Percentiles rank a stretch among this genome's conserved stretches.
Conservation (phyloP, 257 asterid species). For the Striga asiatica region DNA sequence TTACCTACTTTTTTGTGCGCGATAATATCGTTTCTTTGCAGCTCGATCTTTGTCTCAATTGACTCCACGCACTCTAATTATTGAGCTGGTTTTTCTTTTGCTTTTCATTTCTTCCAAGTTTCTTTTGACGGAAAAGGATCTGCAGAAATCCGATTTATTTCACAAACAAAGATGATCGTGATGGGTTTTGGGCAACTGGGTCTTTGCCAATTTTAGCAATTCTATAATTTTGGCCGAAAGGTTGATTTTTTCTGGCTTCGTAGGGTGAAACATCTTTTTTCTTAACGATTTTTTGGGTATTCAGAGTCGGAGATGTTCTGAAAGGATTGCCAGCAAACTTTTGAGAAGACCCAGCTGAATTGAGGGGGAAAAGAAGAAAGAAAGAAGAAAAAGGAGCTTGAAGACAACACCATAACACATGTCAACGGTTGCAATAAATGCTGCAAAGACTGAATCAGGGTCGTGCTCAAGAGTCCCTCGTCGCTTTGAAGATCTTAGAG, state of each 20-base stretch:
- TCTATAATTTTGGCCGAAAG: background rate
- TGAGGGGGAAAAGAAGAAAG: background rate
- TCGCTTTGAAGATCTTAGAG: slow-evolving; percentile 62
- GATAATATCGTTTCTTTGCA: background rate
- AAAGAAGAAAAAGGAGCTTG: background rate
- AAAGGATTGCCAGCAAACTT: no score
- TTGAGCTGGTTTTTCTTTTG: background rate
- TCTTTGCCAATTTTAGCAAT: slow-evolving; percentile 3
- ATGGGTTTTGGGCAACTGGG: slow-evolving; percentile 7
- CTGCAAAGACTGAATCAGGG: slow-evolving; percentile 25
- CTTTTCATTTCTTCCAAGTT: background rate
- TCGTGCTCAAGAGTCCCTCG: slow-evolving; percentile 23
- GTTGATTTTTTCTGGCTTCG: background rate
- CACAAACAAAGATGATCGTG: background rate
- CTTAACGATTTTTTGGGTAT: no score
- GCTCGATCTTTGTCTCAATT: slow-evolving; percentile 1
- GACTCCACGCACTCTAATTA: background rate
- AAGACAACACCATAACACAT: background rate
- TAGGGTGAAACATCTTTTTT: background rate
- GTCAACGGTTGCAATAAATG: slow-evolving; percentile 15
- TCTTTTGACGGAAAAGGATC: no score
- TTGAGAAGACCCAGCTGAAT: slow-evolving; percentile 1
- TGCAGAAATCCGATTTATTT: background rate
- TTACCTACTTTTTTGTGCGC: background rate
- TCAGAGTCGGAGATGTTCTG: no score